Evolutionary conservation across 2,329 filamentous ascomycete genomes (phyloP), one percentile per base, ranked within the genome.

Genomic region (Moelleriella libera): DNA sequence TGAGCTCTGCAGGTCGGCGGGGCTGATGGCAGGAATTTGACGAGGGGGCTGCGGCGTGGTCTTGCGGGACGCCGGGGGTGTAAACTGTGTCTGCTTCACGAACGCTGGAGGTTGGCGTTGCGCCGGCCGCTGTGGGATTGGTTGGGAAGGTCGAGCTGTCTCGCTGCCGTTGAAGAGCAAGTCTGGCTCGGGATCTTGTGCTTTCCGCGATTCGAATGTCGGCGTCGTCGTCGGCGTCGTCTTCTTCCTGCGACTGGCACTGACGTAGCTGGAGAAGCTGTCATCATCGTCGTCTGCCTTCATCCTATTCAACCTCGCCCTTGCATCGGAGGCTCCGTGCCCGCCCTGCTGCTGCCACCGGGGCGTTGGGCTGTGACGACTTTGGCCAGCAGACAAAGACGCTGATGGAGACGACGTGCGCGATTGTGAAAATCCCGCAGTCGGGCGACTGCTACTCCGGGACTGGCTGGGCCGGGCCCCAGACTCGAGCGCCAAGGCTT

Each of bases 241-340:
- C 52, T 83, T 87, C 63, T 83, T 90, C 58, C 88, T 78, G 54
- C 88, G 76, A 28, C 85, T 85, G 45, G 88, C 86, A 60, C 89
- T 96, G 48, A 96, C 75, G 61, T 97, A 96, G 31, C 83, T 85
- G 55, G 94, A 81, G 11, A 85, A 76, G 45, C 46, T 56, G 41
- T 78, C 82, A 61, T 95, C 82, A 52, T 94, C 84, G 58, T 95
- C 88, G 58, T 95, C 88, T 9, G 83, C 73, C 58, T 50, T 49
- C 40, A 88, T 76, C 54, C 84, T 81, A 50, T 75, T 85, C 10
- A 95, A 69, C 47, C 83, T 81, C 7, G 75, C 68, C 47, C 57
- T 62, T 2, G 62, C 51, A 45, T 64, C 63, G 29, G 60, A 58
- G 6, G 57, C 50, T 30, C 69, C 66, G 6, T 53, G 54, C 12